A percentile compares a stretch with the other conserved stretches of the same genome.
phyloP scores from a whole-genome alignment of 2,329 filamentous ascomycete genomes.

The Monilinia laxa region DNA sequence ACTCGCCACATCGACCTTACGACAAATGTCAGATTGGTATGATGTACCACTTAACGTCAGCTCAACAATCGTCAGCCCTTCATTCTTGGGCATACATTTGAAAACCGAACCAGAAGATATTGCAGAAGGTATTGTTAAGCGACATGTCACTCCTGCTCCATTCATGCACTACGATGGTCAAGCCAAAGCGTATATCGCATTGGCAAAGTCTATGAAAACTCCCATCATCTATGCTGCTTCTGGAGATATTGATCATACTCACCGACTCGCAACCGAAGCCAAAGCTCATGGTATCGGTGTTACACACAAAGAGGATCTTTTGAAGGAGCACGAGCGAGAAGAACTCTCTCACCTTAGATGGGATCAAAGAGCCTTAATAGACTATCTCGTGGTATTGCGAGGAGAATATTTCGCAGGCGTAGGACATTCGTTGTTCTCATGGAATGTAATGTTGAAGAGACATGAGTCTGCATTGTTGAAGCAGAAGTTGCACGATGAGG shows the following conservation, averaged over 20 bases:
- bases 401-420: conserved; percentile 47
- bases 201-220: conserved; percentile 38
- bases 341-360: conserved; percentile 44
- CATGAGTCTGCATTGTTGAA: conserved; percentile 26
- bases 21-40: conserved; percentile 23
- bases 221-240: conserved; percentile 47
- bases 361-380: conserved; percentile 51
- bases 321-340: conserved; percentile 40
- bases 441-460: conserved; percentile 46
- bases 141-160: conserved; percentile 36
- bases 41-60: conserved; percentile 23
- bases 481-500: conserved; percentile 13
- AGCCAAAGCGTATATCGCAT: conserved; percentile 42
- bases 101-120: conserved; percentile 34
- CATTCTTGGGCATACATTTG: conserved; percentile 38
- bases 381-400: conserved; percentile 50
- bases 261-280: conserved; percentile 43
- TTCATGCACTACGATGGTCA: conserved; percentile 42
- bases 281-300: conserved; percentile 42
- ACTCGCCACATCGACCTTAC: conserved; percentile 32
- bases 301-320: conserved; percentile 46
- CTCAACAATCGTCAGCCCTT: conserved; percentile 22
- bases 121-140: conserved; percentile 32
- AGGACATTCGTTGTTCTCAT: conserved; percentile 48
- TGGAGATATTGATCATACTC: conserved; percentile 43